A percentile compares a stretch with the other conserved stretches of the same genome.
Conservation (phyloP, 2,329 filamentous ascomycete genomes). For the Trichophaea hybrida region DNA sequence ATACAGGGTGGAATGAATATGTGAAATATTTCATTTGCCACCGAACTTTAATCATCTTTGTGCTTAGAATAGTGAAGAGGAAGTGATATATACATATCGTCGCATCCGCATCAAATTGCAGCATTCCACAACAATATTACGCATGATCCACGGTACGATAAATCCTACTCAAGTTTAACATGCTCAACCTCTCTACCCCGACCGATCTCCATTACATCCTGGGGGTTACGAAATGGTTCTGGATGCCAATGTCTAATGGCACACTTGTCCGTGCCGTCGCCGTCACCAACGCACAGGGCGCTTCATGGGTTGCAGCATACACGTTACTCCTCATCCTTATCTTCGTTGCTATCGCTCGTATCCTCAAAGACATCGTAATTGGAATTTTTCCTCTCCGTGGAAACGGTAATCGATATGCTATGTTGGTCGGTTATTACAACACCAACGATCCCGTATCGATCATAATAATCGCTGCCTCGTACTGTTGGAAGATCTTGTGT, state of each 20-base stretch:
- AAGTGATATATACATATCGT: too few relatives aligned
- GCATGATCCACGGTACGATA: too few relatives aligned
- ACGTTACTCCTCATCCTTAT: not conserved
- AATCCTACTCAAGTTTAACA: too few relatives aligned
- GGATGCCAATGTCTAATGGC: not conserved
- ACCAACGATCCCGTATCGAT: not conserved
- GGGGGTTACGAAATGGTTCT: not conserved
- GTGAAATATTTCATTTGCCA: too few relatives aligned
- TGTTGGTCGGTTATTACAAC: constrained; percentile 2
- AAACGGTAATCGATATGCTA: constrained; percentile 3
- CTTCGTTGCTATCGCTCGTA: not conserved
- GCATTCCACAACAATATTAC: too few relatives aligned
- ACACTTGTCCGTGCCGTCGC: not conserved
- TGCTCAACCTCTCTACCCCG: not conserved
- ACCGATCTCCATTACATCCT: not conserved
- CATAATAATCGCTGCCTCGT: not conserved
- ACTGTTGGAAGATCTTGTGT: not conserved
- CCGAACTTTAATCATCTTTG: too few relatives aligned
- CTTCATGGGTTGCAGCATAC: not conserved
- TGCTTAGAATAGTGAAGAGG: too few relatives aligned
- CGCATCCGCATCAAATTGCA: too few relatives aligned
- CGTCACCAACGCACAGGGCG: not conserved
- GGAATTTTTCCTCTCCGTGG: not conserved
- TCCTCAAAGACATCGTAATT: constrained; percentile 1
- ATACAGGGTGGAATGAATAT: too few relatives aligned